Base-by-base conservation (phyloP, 164 flowering plant genomes). In the Vitis labrusca region DNA sequence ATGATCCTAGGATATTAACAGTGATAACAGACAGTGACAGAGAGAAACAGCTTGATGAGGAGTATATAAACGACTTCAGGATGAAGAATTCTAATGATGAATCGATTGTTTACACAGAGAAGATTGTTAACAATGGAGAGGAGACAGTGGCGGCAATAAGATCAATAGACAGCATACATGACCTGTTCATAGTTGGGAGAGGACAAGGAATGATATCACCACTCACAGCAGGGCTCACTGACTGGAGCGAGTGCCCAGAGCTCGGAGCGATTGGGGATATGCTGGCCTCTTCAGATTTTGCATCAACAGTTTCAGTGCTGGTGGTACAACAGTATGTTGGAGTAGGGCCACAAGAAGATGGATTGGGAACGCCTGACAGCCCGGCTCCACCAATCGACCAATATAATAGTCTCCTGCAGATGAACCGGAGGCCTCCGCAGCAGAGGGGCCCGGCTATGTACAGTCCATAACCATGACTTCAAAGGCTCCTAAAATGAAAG, bases 221-320 rank as follows among this genome's bases (percentile, higher is more conserved):
- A 0, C 54, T 77, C 12, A 81, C 82, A 2, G 74, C 71, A 1
- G 82, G 82, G 8, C 60, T 81, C 8, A 59, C 79, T 2, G 82
- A 81, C 29, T 79, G 84, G 84, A 79, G 80, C 50, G 84, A 81
- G 69, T 78, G 81, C 63, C 84, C 82, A 0, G 84, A 81, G 71
- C 80, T 81, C 3, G 84, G 84, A 6, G 72, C 82, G 3, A 78
- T 81, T 11, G 84, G 84, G 17, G 84, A 79, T 32, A 53, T 79
- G 64, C 63, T 81, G 51, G 78, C 79, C 2, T 74, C 78, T 1
- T 73, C 84, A 5, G 80, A 81, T 37, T 79, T 76, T 69, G 78
- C 82, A 13, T 54, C 77, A 3, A 63, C 76, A 0, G 78, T 70
- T 14, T 81, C 84, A 0, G 80, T 81, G 58, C 65, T 81, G 17